phyloP scores from a whole-genome alignment of 805 yeast species.

The Kuraishia borneana region DNA sequence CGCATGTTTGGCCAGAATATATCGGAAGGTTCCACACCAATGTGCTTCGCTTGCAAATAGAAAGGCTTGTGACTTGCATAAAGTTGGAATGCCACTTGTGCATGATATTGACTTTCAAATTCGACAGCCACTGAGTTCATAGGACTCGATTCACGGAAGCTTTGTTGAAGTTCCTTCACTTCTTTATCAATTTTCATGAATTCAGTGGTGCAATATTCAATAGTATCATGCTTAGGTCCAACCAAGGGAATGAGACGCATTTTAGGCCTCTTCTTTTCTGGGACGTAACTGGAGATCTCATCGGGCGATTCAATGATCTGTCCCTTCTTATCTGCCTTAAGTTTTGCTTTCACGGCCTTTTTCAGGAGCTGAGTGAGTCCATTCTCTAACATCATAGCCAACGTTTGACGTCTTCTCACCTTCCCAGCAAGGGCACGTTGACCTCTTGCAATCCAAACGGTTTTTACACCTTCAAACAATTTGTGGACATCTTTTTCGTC shows the following conservation, averaged over 20 bases:
- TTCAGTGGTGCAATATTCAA: conserved; percentile 42
- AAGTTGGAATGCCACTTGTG: conserved; percentile 62
- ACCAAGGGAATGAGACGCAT: conserved; percentile 26
- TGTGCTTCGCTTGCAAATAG: conserved; percentile 45
- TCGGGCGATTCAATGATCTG: conserved; percentile 28
- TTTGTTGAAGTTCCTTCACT: conserved; percentile 41
- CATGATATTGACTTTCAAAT: conserved; percentile 64
- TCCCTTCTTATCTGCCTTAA: conserved; percentile 61
- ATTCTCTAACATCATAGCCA: conserved; percentile 55
- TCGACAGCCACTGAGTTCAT: conserved; percentile 75
- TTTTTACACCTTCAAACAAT: conserved; percentile 72
- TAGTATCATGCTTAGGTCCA: conserved; percentile 56
- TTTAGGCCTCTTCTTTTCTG: conserved; percentile 58
- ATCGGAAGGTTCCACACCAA: conserved; percentile 55
- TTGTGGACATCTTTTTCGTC: conserved; percentile 64
- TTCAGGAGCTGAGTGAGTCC: conserved; percentile 50
- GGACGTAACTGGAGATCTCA: conserved; percentile 46
- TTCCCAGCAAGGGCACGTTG: conserved; percentile 38
- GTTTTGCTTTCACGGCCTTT: conserved; percentile 51
- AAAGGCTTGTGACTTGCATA: conserved; percentile 56
- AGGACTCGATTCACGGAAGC: conserved; percentile 37
- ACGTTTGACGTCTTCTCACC: conserved; percentile 45
- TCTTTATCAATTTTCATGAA: conserved; percentile 48
- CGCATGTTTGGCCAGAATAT: conserved; percentile 66
- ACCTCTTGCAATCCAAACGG: conserved; percentile 72